Base-by-base conservation (phyloP, 2,329 filamentous ascomycete species). In the Aspergillus bombycis region DNA sequence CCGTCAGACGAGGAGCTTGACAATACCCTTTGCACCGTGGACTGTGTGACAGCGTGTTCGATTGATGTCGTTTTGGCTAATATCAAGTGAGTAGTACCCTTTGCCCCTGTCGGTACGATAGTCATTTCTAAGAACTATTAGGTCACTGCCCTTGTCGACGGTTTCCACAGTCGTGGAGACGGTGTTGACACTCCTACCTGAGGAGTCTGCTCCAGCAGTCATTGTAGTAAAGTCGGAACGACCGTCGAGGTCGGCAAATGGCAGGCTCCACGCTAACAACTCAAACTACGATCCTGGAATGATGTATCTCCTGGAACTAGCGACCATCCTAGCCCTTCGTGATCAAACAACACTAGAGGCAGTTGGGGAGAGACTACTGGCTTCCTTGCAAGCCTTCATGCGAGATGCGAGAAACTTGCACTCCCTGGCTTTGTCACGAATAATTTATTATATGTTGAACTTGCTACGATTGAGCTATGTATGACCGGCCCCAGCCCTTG, bases 1-100 rank as follows among this genome's bases (percentile, higher is more conserved):
- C 95, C 95, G 2, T 98, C 95, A 1, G 93, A 98, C 68, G 94
- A 98, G 75, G 95, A 99, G 76, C 85, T 99, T 34, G 95, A 99
- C 73, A 97, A 95, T 74, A 98, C 95, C 0, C 83, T 99, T 11
- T 95, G 92, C 75, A 94, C 95, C 0, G 91, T 97, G 3, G 95
- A 98, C 75, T 99, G 94, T 72, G 89, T 99, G 48, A 94, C 92
- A 70, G 91, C 93, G 52, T 99, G 95, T 76, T 89, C 91, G 61
- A 90, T 98, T 74, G 88, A 89, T 63, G 88, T 91, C 66, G 88
- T 98, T 3, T 89, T 98, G 69, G 85, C 87, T 14, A 96, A 97
- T 72, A 89, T 98, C 67, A 86, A 87, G 89, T 93, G 82, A 84
- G 87, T 82, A 32, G 7, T 19, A 10, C 19, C 57, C 34, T 54